Evolutionary conservation across 106 monocot genomes (phyloP).

Genomic region (Amphibolis antarctica): DNA sequence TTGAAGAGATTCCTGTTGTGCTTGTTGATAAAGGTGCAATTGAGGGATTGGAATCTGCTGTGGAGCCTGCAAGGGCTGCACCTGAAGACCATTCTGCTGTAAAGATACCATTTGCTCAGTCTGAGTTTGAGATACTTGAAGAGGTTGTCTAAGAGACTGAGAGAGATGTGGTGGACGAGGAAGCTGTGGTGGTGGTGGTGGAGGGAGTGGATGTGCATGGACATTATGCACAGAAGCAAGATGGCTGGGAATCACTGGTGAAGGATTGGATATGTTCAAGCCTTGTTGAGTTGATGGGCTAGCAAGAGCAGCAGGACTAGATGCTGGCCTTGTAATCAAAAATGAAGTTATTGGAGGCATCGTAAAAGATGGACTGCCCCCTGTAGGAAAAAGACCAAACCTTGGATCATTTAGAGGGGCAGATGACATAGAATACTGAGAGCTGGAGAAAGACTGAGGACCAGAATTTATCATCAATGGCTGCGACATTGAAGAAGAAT

Average conservation of each 20-base stretch:
- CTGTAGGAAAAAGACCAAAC: constrained; percentile 34
- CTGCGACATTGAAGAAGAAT: constrained; percentile 31
- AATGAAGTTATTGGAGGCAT: constrained; percentile 42
- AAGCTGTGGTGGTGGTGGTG: constrained; percentile 72
- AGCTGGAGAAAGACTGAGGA: constrained; percentile 30
- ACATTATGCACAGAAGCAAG: constrained; percentile 23
- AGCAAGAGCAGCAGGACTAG: constrained; percentile 32
- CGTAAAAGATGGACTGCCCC: constrained; percentile 23
- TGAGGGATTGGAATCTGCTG: constrained; percentile 64
- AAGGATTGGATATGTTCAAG: constrained; percentile 21
- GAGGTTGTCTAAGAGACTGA: constrained; percentile 23
- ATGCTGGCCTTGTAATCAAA: constrained; percentile 27
- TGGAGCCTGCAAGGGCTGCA: constrained; percentile 47
- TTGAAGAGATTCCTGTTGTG: constrained; percentile 33
- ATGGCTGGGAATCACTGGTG: constrained; percentile 18
- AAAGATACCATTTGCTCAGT: constrained; percentile 42
- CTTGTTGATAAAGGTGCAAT: constrained; percentile 56
- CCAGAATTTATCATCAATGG: constrained; percentile 28
- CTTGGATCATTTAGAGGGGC: constrained; percentile 25
- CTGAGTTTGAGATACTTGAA: constrained; percentile 39
- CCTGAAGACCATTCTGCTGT: constrained; percentile 38
- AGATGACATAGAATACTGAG: constrained; percentile 26
- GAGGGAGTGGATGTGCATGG: constrained; percentile 42
- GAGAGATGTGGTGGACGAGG: constrained; percentile 49
- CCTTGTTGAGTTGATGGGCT: constrained; percentile 31